These are phyloP conservation scores for Aspergillus sclerotiicarbonarius DNA, from an alignment of 495 filamentous ascomycete species.

Conservation along the genomic window DNA sequence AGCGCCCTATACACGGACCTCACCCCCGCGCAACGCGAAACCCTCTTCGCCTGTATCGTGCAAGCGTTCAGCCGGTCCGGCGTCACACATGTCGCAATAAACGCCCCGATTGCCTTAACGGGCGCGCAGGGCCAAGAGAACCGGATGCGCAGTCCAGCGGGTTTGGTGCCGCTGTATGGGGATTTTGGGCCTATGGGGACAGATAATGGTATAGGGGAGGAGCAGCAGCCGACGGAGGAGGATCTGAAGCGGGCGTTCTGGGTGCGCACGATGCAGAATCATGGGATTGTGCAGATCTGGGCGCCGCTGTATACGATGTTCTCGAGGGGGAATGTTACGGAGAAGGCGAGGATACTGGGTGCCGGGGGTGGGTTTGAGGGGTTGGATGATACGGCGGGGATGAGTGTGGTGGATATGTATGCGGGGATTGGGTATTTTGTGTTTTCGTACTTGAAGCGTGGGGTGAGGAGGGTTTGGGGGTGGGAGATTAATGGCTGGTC, in stretches of 20 bases:
- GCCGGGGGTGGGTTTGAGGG: constrained; percentile 29
- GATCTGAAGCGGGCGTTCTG: constrained; percentile 70
- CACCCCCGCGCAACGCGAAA: constrained; percentile 27
- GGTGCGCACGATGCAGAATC: constrained; percentile 67
- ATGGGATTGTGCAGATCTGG: constrained; percentile 82
- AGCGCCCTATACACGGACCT: constrained; percentile 35
- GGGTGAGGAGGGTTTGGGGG: constrained; percentile 66
- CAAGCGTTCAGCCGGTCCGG: constrained; percentile 33
- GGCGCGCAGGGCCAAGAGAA: constrained; percentile 48
- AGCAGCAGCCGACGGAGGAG: constrained; percentile 24
- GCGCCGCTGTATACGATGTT: constrained; percentile 91
- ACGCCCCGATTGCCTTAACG: constrained; percentile 59
- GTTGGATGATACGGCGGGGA: constrained; percentile 30
- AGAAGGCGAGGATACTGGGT: constrained; percentile 72
- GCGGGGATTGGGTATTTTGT: constrained; percentile 92
- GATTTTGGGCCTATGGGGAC: constrained; percentile 52
- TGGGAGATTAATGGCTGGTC: constrained; percentile 92
- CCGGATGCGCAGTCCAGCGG: constrained; percentile 62
- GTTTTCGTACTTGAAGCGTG: constrained; percentile 73
- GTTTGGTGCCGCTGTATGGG: constrained; percentile 62
- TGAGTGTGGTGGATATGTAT: constrained; percentile 76
- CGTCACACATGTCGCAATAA: constrained; percentile 70
- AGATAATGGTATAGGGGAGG: constrained; percentile 12
- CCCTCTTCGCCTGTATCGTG: constrained; percentile 51
- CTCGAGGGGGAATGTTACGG: constrained; percentile 79